Conservation (phyloP, 2,329 filamentous ascomycete species). For the Epichloe hybrida region DNA sequence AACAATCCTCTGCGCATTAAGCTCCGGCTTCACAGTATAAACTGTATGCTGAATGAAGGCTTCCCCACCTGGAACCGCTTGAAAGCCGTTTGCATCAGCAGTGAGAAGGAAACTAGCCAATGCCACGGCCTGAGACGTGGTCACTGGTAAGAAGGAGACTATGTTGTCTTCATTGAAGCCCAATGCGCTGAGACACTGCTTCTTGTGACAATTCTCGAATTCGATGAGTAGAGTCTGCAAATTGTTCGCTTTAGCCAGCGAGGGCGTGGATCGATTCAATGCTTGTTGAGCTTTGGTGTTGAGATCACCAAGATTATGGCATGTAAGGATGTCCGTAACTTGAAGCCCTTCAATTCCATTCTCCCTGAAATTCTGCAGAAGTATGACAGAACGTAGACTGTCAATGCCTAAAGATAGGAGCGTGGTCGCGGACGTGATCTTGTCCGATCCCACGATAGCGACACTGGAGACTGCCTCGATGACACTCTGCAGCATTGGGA, state of each 20-base stretch:
- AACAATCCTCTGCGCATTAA: not conserved
- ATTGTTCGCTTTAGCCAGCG: not conserved
- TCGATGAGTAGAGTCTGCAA: not conserved
- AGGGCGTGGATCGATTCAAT: not conserved
- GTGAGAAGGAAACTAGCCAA: not conserved
- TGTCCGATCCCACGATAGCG: not conserved
- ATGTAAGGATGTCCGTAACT: not conserved
- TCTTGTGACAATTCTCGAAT: not conserved
- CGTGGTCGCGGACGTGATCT: not conserved
- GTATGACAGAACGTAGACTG: conserved; percentile 20
- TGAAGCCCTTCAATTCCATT: not conserved
- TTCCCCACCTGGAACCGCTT: not conserved
- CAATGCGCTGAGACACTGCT: not conserved
- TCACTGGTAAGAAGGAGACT: not conserved
- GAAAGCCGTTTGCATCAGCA: not conserved
- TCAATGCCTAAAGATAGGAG: conserved; percentile 14
- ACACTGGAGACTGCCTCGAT: not conserved
- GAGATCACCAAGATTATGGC: conserved; percentile 5
- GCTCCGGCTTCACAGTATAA: not conserved
- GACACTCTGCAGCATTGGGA: not conserved
- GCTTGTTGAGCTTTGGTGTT: conserved; percentile 9
- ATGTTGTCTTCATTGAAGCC: not conserved
- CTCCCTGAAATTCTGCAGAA: conserved; percentile 18
- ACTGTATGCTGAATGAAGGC: not conserved
- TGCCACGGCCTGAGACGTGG: not conserved